Base-by-base conservation (phyloP, 2,329 filamentous ascomycete genomes). In the Trichoderma oligosporum region DNA sequence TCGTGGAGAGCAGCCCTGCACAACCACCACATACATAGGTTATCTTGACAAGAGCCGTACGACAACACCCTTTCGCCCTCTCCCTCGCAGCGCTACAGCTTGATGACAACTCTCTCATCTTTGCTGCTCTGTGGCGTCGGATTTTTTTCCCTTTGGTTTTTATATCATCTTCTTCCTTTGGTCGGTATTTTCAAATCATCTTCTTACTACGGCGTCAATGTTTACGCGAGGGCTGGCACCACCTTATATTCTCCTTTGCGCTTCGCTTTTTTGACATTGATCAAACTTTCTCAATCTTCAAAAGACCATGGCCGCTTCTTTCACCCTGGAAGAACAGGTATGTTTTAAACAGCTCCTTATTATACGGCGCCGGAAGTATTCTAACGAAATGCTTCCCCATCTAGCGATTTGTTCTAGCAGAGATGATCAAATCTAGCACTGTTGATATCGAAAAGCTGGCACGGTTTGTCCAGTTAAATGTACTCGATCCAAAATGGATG, bases 351-450 rank as follows among this genome's bases (percentile, higher is more conserved):
- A 20, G 18, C 14, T 27, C 22, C 29, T n/a, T 25, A 11, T n/a
- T 20, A 7, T 33, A n/a, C 18, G 2, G 7, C 25, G 6, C n/a
- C 16, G 11, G 2, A 25, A 27, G 1, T 6, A 20, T 20, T 56
- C 18, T 20, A 38, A 39, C 41, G 24, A 27, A 16, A 31, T 25
- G 25, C 20, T 3, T 8, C 64, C 22, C 38, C 1, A 3, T 27
- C 16, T n/a, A 84, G 81, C 79, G 80, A 61, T 82, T 82, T 65
- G 71, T 83, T 60, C 74, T 84, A 56, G 78, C 75, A 57, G 81
- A 84, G 68, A 79, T 83, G 63, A 78, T 84, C 68, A 84, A 83
- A 64, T 74, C 74, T 59, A 83, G 80, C 70, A 68, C 73, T 27
- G 68, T 83, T 58, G 76, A 81, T 56, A 66, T 81, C 22, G 66